Percentiles rank a stretch among this genome's conserved stretches.
These are phyloP conservation scores for Oenanthe javanica DNA, from an alignment of 140 eudicot species.

Conservation along the genomic window DNA sequence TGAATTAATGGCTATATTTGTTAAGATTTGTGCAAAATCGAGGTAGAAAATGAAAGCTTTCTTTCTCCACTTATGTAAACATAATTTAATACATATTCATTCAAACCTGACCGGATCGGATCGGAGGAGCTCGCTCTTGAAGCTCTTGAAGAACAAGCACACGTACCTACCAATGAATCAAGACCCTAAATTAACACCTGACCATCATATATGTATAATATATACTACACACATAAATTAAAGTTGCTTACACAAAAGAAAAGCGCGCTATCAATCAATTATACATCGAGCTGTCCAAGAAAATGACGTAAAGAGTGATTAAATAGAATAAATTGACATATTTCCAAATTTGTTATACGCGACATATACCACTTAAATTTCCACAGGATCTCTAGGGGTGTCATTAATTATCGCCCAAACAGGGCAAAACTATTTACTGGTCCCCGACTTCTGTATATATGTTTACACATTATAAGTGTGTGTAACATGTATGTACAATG, in stretches of 20 bases:
- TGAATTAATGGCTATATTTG: background rate
- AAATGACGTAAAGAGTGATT: background rate
- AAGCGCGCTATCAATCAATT: background rate
- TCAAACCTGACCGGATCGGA: slow-evolving; percentile 5
- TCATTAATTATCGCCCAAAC: background rate
- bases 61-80: background rate
- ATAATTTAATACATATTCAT: background rate
- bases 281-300: background rate
- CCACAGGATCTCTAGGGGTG: background rate
- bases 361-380: background rate
- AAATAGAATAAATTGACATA: background rate
- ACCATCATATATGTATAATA: background rate
- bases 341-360: background rate
- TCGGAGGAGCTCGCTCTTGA: background rate
- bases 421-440: background rate
- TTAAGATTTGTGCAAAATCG: background rate
- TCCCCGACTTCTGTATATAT: background rate
- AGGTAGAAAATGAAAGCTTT: slow-evolving; percentile 3
- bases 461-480: too few species aligned
- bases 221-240: background rate
- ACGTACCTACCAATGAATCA: background rate
- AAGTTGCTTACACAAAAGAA: background rate
- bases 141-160: background rate
- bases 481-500: too few species aligned
- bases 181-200: background rate